Evolutionary conservation across 768 basidiomycete species (phyloP).

Genomic region (Lactarius sp.): DNA sequence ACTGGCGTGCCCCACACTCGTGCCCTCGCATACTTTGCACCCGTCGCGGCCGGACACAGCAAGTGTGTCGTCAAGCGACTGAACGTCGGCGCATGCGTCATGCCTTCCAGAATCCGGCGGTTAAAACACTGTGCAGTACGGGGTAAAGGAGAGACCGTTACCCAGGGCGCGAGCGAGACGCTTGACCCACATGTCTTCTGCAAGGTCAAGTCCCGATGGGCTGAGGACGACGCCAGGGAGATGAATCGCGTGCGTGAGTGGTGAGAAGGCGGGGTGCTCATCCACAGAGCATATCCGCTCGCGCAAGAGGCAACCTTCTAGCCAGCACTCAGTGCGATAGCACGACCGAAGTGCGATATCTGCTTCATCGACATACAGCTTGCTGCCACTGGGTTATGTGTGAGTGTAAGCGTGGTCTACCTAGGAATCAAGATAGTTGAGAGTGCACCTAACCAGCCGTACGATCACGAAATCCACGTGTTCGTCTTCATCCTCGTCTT

Average conservation of each 20-base stretch:
- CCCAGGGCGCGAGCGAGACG: slow-evolving; percentile 66
- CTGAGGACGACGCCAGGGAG: slow-evolving; percentile 60
- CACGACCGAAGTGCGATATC: slow-evolving; percentile 44
- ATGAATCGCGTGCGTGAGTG: slow-evolving; percentile 55
- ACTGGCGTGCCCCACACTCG: slow-evolving; percentile 72
- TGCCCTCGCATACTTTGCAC: slow-evolving; percentile 77
- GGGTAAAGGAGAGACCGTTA: slow-evolving; percentile 29
- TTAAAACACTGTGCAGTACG: background rate
- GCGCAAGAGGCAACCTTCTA: slow-evolving; percentile 78
- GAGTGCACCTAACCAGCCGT: slow-evolving; percentile 62
- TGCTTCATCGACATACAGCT: slow-evolving; percentile 54
- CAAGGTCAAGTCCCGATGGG: slow-evolving; percentile 70
- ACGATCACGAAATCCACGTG: slow-evolving; percentile 64
- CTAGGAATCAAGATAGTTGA: background rate
- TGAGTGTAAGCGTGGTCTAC: background rate
- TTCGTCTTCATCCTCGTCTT: slow-evolving; percentile 36
- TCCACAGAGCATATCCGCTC: slow-evolving; percentile 63
- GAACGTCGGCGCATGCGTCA: slow-evolving; percentile 51
- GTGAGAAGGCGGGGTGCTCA: slow-evolving; percentile 67
- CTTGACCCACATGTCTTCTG: slow-evolving; percentile 60
- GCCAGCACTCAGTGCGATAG: slow-evolving; percentile 91
- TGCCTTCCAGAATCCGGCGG: slow-evolving; percentile 37
- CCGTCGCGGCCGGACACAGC: slow-evolving; percentile 64
- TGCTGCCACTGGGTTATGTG: slow-evolving; percentile 53
- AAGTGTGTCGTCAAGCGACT: slow-evolving; percentile 73